These are phyloP conservation scores for Phytophthora brassicae DNA, from an alignment of 352 stramenopile species.

Conservation along the genomic window DNA sequence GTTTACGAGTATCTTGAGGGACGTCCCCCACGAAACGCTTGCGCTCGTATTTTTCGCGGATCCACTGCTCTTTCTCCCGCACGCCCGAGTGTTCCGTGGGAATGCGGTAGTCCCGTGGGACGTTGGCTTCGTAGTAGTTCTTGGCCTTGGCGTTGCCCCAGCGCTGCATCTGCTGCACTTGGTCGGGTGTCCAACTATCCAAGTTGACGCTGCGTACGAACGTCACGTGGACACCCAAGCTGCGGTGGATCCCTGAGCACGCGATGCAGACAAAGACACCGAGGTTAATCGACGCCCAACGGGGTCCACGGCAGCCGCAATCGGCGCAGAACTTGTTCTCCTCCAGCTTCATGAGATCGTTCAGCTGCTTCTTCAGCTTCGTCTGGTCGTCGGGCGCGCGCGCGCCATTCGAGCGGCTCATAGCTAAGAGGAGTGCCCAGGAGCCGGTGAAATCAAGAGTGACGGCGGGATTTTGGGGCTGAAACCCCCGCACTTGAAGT, in stretches of 20 bases:
- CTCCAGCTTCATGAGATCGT: conserved; percentile 89
- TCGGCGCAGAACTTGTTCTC: conserved; percentile 92
- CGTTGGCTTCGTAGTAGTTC: conserved; percentile 87
- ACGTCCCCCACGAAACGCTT: conserved; percentile 72
- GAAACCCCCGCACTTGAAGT: conserved; percentile 29
- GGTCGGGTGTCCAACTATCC: conserved; percentile 92
- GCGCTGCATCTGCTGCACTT: conserved; percentile 90
- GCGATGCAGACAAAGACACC: conserved; percentile 95
- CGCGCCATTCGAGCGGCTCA: conserved; percentile 46
- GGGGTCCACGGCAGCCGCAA: conserved; percentile 84
- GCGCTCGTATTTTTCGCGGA: conserved; percentile 90
- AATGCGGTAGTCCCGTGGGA: conserved; percentile 75
- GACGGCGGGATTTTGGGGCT: conserved; percentile 9
- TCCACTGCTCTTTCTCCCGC: conserved; percentile 91
- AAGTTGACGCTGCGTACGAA: conserved; percentile 93
- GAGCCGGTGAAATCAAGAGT: conserved; percentile 14
- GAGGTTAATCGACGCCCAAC: conserved; percentile 93
- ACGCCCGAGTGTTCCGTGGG: conserved; percentile 80
- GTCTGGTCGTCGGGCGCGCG: conserved; percentile 73
- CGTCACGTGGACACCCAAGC: conserved; percentile 91
- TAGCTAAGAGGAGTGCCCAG: conserved; percentile 18
- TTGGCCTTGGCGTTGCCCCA: conserved; percentile 91
- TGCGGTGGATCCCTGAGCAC: conserved; percentile 93
- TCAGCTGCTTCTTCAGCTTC: conserved; percentile 88
- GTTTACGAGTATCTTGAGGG: conserved; percentile 44